Evolutionary conservation across 1,139 yeast genomes (phyloP).

Genomic region (Chernovozyma aurita): DNA sequence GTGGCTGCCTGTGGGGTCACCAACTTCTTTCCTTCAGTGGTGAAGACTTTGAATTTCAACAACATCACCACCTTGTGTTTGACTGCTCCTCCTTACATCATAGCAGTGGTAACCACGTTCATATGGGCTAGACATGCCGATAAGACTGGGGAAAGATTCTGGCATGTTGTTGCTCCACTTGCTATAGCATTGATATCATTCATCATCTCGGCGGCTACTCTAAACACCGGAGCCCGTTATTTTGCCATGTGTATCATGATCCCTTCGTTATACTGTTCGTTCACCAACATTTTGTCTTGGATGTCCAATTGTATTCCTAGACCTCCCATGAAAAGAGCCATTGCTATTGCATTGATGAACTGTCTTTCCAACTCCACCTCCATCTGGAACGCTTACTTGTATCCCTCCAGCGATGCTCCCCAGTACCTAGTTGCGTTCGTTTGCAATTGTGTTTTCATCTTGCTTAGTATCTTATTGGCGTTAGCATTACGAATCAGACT

Average conservation of each 20-base stretch:
- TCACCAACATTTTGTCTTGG: constrained; percentile 54
- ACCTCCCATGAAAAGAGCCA: constrained; percentile 52
- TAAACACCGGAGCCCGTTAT: constrained; percentile 55
- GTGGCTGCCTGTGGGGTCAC: constrained; percentile 60
- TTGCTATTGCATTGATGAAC: constrained; percentile 49
- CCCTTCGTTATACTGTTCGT: constrained; percentile 53
- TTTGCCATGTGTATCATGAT: constrained; percentile 62
- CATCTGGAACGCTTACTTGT: constrained; percentile 50
- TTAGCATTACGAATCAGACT: constrained; percentile 36
- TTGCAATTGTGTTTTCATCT: constrained; percentile 46
- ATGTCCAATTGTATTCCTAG: constrained; percentile 49
- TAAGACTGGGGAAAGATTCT: constrained; percentile 52
- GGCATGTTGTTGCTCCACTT: constrained; percentile 47
- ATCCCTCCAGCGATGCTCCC: constrained; percentile 40
- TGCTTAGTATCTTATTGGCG: constrained; percentile 37
- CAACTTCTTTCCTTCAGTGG: constrained; percentile 59
- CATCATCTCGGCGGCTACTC: constrained; percentile 50
- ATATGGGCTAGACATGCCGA: constrained; percentile 58
- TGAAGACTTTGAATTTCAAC: constrained; percentile 47
- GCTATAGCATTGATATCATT: constrained; percentile 43
- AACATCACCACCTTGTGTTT: constrained; percentile 48
- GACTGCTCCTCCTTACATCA: constrained; percentile 58
- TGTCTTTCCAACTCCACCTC: constrained; percentile 50
- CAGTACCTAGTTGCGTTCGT: constrained; percentile 42
- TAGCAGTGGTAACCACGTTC: constrained; percentile 51